These are phyloP conservation scores for Filosporella fistucella DNA, from an alignment of 495 filamentous ascomycete species.

Conservation along the genomic window DNA sequence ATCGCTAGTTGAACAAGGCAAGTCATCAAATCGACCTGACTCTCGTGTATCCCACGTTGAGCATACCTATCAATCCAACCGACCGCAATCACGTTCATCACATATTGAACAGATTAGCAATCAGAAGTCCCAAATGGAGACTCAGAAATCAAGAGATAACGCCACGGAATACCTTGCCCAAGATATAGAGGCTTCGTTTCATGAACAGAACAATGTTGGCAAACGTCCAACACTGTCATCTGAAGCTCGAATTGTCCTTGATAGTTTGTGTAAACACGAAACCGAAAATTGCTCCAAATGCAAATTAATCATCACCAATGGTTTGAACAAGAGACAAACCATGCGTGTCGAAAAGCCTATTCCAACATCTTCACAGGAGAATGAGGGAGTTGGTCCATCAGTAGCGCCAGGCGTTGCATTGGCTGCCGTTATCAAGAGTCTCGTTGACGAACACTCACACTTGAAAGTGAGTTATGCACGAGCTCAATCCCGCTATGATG, in stretches of 20 bases:
- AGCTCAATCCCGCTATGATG: slow-evolving; percentile 58
- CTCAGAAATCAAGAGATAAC: too few species aligned
- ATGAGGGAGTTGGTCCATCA: slow-evolving; percentile 73
- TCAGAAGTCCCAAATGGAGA: too few species aligned
- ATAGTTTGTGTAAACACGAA: slow-evolving; percentile 26
- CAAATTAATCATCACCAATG: too few species aligned
- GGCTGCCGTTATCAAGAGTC: slow-evolving; percentile 70
- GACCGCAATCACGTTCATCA: too few species aligned
- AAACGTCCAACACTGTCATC: slow-evolving; percentile 15
- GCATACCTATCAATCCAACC: too few species aligned
- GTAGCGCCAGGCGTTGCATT: slow-evolving; percentile 72
- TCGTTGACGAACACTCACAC: slow-evolving; percentile 80
- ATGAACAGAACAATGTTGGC: background rate
- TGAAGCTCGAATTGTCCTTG: slow-evolving; percentile 19
- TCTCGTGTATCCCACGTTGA: too few species aligned
- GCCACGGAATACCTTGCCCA: slow-evolving; percentile 23
- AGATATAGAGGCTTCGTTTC: slow-evolving; percentile 5
- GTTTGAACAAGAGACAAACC: slow-evolving; percentile 41
- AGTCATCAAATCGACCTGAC: too few species aligned
- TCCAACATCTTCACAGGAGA: slow-evolving; percentile 63
- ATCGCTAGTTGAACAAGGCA: too few species aligned
- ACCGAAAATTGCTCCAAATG: slow-evolving; percentile 69
- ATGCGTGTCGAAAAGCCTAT: slow-evolving; percentile 62
- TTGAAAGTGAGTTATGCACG: slow-evolving; percentile 61
- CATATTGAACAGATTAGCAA: too few species aligned